Percentiles rank a stretch among this genome's conserved stretches.
Evolutionary conservation across 2,329 filamentous ascomycete species (phyloP).

Genomic region (Ophiostoma populinum): DNA sequence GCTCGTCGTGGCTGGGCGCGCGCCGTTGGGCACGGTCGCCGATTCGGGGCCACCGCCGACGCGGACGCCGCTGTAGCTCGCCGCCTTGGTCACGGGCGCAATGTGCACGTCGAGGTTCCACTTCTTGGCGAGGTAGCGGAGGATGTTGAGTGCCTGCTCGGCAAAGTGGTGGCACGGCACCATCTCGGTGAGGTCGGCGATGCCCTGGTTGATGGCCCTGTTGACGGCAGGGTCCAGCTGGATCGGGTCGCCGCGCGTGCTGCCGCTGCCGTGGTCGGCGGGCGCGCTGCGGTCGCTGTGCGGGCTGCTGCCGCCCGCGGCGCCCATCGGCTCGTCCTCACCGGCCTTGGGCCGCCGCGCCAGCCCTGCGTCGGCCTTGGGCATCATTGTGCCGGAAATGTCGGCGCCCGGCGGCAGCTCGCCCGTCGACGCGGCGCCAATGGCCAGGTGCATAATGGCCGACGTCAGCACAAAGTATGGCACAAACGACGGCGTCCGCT

Average conservation of each 20-base stretch:
- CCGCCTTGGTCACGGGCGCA: constrained; percentile 7
- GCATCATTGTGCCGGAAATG: background rate
- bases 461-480: constrained; percentile 45
- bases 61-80: background rate
- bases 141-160: constrained; percentile 41
- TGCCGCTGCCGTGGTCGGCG: background rate
- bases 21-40: no score
- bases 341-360: background rate
- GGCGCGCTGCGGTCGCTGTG: background rate
- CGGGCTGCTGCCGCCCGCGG: background rate
- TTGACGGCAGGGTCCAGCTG: constrained; percentile 22
- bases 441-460: constrained; percentile 41
- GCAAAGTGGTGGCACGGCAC: constrained; percentile 42
- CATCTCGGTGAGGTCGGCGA: constrained; percentile 43
- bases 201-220: constrained; percentile 33
- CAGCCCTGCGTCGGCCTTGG: background rate
- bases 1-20: constrained; percentile 31
- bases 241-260: background rate
- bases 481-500: constrained; percentile 42
- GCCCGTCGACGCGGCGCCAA: constrained; percentile 23
- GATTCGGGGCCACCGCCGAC: constrained; percentile 9
- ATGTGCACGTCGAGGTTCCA: constrained; percentile 40
- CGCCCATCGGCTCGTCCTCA: constrained; percentile 1
- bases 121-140: constrained; percentile 38
- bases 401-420: constrained; percentile 3